Evolutionary conservation across 345 rosid species (phyloP).

Genomic region (Heritiera fomes): DNA sequence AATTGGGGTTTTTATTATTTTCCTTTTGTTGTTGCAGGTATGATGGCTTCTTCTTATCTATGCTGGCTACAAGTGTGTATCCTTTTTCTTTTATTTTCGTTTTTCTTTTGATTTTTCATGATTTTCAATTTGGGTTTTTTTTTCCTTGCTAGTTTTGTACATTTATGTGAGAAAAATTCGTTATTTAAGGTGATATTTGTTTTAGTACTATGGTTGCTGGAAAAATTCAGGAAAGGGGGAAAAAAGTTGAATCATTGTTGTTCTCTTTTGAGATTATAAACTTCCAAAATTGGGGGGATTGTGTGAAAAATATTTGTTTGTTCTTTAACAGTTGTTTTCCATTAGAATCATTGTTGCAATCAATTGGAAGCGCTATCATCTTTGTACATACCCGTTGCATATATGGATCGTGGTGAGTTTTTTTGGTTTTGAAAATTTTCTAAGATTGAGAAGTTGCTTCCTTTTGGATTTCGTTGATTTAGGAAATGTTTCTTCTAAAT

Average conservation of each 20-base stretch:
- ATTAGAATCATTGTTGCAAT: slow-evolving; percentile 81
- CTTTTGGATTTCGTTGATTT: slow-evolving; percentile 4
- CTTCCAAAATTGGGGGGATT: not conserved
- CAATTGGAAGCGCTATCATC: slow-evolving; percentile 80
- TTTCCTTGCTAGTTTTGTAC: slow-evolving; percentile 3
- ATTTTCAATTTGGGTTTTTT: slow-evolving; percentile 9
- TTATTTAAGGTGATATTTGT: not conserved
- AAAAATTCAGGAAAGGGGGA: not conserved
- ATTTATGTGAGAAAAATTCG: not conserved
- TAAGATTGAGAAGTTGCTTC: not conserved
- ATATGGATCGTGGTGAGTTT: slow-evolving; percentile 94
- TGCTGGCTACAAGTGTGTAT: slow-evolving; percentile 99
- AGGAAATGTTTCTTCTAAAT: slow-evolving; percentile 6
- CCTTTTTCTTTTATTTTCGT: slow-evolving; percentile 35
- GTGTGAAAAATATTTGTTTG: not conserved
- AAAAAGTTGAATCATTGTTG: not conserved
- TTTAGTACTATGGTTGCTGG: not conserved
- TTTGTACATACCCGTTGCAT: slow-evolving; percentile 85
- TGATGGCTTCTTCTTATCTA: slow-evolving; percentile 98
- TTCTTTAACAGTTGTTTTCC: slow-evolving; percentile 36
- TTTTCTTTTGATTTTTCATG: not conserved
- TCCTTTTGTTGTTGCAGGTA: slow-evolving; percentile 57
- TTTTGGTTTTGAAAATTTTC: not conserved
- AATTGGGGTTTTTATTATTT: not conserved
- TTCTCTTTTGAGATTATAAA: not conserved